These are phyloP conservation scores for Logfia minima DNA, from an alignment of 129 eudicot species.

Conservation along the genomic window DNA sequence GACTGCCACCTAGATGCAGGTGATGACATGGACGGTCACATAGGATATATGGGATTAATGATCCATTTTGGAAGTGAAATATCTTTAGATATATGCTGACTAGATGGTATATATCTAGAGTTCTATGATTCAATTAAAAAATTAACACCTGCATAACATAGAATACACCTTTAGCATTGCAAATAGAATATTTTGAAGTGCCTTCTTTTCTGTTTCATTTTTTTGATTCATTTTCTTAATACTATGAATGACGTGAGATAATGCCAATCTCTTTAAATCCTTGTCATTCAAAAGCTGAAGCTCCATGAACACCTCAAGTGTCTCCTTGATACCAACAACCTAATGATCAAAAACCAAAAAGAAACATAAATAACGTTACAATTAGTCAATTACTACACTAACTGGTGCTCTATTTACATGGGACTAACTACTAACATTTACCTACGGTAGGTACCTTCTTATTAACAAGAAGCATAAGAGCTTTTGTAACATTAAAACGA, in stretches of 20 bases:
- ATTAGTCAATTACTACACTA: too few species aligned
- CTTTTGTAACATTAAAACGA: constrained; percentile 62
- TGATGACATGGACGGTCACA: too few species aligned
- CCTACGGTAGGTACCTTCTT: constrained; percentile 40
- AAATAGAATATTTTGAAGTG: constrained; percentile 76
- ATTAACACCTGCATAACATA: too few species aligned
- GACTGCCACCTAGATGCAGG: too few species aligned
- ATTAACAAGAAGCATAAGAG: constrained; percentile 68
- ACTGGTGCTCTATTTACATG: too few species aligned
- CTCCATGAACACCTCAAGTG: constrained; percentile 82
- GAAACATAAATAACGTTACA: too few species aligned
- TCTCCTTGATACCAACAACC: constrained; percentile 75
- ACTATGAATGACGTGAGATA: constrained; percentile 70
- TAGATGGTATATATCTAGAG: too few species aligned
- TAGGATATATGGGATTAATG: too few species aligned
- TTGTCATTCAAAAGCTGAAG: constrained; percentile 82
- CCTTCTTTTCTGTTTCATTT: constrained; percentile 72
- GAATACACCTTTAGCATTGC: constrained; percentile 67
- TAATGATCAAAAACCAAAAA: constrained; percentile 2
- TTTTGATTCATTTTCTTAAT: constrained; percentile 87
- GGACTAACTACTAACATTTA: too few species aligned
- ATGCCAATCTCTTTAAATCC: constrained; percentile 57
- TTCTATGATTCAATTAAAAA: too few species aligned
- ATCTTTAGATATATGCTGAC: not conserved
- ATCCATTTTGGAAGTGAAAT: too few species aligned